phyloP scores from a whole-genome alignment of 805 yeast genomes.

The Ogataea pignaliae region DNA sequence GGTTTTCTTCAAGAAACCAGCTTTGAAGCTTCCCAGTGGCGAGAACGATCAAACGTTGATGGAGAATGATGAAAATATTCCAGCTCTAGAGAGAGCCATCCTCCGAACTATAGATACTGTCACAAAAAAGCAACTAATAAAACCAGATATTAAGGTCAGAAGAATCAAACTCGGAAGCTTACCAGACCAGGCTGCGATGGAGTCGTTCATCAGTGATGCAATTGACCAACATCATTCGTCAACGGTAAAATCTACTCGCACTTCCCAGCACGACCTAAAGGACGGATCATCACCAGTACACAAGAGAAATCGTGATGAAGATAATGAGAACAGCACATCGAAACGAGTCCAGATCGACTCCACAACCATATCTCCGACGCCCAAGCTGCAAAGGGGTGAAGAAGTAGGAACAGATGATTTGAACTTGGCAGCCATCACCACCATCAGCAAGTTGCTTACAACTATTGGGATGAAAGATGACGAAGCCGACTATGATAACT shows the following conservation, averaged over 20 bases:
- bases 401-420: background rate
- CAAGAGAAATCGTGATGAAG: too few relatives aligned
- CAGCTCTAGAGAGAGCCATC: conserved; percentile 13
- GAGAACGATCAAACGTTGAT: background rate
- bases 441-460: conserved; percentile 6
- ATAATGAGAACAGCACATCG: background rate
- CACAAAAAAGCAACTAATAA: conserved; percentile 16
- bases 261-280: background rate
- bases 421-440: background rate
- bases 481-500: conserved; percentile 11
- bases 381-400: too few relatives aligned
- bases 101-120: conserved; percentile 9
- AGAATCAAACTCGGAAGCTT: conserved; percentile 18
- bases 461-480: conserved; percentile 25
- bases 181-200: conserved; percentile 5
- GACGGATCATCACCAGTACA: too few relatives aligned
- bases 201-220: conserved; percentile 1
- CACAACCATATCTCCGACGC: background rate
- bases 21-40: conserved; percentile 8
- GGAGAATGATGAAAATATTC: conserved; percentile 1
- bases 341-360: background rate
- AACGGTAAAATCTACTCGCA: background rate
- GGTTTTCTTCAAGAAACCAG: conserved; percentile 34
- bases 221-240: conserved; percentile 1
- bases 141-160: conserved; percentile 26